Evolutionary conservation across 192 early-diverging fungal species (phyloP), one percentile per base, ranked within the genome.

Genomic region (Fimicolochytrium jonesii): DNA sequence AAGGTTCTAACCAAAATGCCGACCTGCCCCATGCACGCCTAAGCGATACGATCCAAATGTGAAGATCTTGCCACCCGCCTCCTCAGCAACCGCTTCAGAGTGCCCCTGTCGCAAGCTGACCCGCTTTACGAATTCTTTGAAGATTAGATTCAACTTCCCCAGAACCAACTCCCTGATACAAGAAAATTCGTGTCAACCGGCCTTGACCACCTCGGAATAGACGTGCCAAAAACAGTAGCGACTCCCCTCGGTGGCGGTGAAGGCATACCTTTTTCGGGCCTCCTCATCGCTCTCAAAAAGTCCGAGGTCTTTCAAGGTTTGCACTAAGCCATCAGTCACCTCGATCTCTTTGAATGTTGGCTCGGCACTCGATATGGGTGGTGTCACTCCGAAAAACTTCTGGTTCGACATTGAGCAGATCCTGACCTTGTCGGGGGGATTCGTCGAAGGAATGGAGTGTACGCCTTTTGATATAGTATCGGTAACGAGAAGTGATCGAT

Each of bases 21-120:
- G 26, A 84, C 92, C 92, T 59, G 86, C 77, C 20, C 89, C 90
- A 72, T 99, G 94, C 7, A 95, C 97, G 15, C 97, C 97, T 25
- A 97, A 77, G 35, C 93, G 81, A 70, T 92, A 99, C 9, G 92
- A 94, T 5, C 97, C 97, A 75, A 94, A 99, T 1, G 97, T 94
- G 60, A 93, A 99, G 28, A 97, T 95, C 71, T 96, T 95, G 26
- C 97, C 94, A 22, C 93, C 93, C 20, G 86, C 90, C 45, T 93
- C 88, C 45, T 74, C 80, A 2, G 96, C 96, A 39, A 94, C 56
- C 28, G 81, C 67, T 69, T 94, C 96, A 11, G 92, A 81, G 41
- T 89, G 69, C n/a, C 81, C 83, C 48, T 85, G 79, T 47, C 86
- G 88, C 28, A 91, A 67, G 31, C 82, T 81, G 23, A 90, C 86